These are phyloP conservation scores for Ogataea nakhonphanomensis DNA, from an alignment of 805 yeast species.

Conservation along the genomic window DNA sequence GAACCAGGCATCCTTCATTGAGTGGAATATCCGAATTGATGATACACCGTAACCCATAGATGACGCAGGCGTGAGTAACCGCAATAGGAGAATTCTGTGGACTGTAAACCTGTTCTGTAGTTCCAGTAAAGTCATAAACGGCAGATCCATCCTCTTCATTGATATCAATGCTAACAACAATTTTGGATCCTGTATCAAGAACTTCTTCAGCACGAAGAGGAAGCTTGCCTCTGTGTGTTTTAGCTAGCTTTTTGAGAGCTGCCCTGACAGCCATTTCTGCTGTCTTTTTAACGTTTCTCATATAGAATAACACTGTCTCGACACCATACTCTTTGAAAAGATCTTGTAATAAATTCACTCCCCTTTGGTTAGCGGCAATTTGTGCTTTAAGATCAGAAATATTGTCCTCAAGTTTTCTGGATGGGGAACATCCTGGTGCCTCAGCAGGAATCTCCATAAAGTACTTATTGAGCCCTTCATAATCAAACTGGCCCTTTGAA, in stretches of 20 bases:
- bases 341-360: slow-evolving; percentile 42
- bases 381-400: slow-evolving; percentile 48
- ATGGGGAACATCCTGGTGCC: slow-evolving; percentile 50
- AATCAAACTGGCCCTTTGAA: slow-evolving; percentile 48
- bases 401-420: slow-evolving; percentile 53
- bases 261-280: slow-evolving; percentile 46
- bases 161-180: slow-evolving; percentile 41
- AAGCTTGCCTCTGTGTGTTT: slow-evolving; percentile 34
- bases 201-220: slow-evolving; percentile 45
- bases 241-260: slow-evolving; percentile 36
- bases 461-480: slow-evolving; percentile 44
- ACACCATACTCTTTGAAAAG: slow-evolving; percentile 43
- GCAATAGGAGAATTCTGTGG: slow-evolving; percentile 56
- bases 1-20: slow-evolving; percentile 49
- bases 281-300: slow-evolving; percentile 43
- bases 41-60: slow-evolving; percentile 49
- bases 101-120: slow-evolving; percentile 50
- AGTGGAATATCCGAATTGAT: slow-evolving; percentile 52
- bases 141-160: slow-evolving; percentile 40
- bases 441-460: slow-evolving; percentile 47
- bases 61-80: slow-evolving; percentile 52
- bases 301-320: slow-evolving; percentile 43
- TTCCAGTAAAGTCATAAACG: slow-evolving; percentile 53
- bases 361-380: slow-evolving; percentile 51
- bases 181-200: slow-evolving; percentile 56